Base-by-base conservation (phyloP, 345 rosid genomes). In the Bruguiera parviflora region DNA sequence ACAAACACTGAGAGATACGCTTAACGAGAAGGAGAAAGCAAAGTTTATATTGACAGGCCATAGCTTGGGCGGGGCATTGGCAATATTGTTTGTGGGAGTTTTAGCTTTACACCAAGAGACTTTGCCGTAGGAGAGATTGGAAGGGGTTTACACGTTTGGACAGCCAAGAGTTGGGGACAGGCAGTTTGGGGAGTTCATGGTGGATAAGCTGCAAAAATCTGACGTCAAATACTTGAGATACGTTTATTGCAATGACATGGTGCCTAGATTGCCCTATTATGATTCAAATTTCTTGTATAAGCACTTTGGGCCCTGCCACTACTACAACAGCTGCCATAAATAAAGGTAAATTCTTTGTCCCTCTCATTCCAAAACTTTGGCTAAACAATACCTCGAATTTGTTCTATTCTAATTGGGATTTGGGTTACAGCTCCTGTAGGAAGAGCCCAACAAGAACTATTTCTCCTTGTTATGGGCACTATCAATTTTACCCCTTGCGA, bases 381-480 rank as follows among this genome's bases (percentile, higher is more conserved):
- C 15, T 39, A 2, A 39, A 39, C 46, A 39, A 1, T 39, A 15
- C 16, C 18, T 43, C 5, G 49, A 13, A 3, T 13, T 43, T 43
- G 5, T 43, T 43, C 49, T 43, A 1, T 43, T 13, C 4, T 43
- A 13, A 43, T 13, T 13, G 18, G 49, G 59, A 29, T 47, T 62
- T 6, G 32, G 66, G 10, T n/a, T 25, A 19, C 71, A 83, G 83
- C 70, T 84, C 32, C 51, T 71, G 35, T 66, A 57, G 27, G 85
- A 79, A 70, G 82, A 83, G 70, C 84, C 82, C 0, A 46, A 77
- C 60, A 70, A 79, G 22, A 81, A 84, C 74, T 43, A 43, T 79
- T 79, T 78, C 46, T 75, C 32, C 11, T 32, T 67, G 51, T 53
- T 74, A 61, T 71, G 61, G 60, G 11, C 27, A 25, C 27, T 25